Evolutionary conservation across 2,329 filamentous ascomycete genomes (phyloP), one percentile per base, ranked within the genome.

Genomic region (Xylariales sp.): DNA sequence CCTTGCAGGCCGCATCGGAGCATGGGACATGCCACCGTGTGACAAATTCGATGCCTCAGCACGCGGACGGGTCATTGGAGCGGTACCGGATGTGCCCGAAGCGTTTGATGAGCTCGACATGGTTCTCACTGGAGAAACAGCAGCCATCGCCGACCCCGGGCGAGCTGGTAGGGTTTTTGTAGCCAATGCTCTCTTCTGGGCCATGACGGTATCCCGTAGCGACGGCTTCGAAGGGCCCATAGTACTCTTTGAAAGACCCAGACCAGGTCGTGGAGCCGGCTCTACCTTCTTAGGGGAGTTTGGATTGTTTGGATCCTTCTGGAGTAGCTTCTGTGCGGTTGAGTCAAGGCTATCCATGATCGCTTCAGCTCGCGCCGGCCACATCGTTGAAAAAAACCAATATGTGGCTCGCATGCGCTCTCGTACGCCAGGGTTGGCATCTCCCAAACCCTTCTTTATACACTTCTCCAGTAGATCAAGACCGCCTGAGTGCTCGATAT

Each of bases 371-470:
- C 76, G 81, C 15, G 81, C 73, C 3, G 85, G 83, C 87, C 89
- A 97, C 14, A 88, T 72, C 23, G 69, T 69, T 42, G 81, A 78
- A 58, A 90, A 96, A 0, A 71, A 70, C 93, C 93, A 98, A 60
- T 87, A 98, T 0, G 88, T 87, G 25, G 79, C 76, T 50, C 93
- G 80, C 72, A 86, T 91, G 46, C 80, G 83, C 61, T 95, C 89
- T 52, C 93, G 80, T 31, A 97, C 91, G 20, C 83, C 85, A 6
- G 90, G 89, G 54, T 97, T 95, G 11, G 91, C 74, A 66, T 98
- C 93, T 16, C 72, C 73, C n/a, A 98, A 72, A 1, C 91, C 87
- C 57, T 89, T 94, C 60, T 85, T 89, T 54, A 98, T 78, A 49
- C 85, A 88, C 61, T 94, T 95, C 48, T 95, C 88, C 12, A 95